Evolutionary conservation across 2,329 filamentous ascomycete genomes (phyloP).

Genomic region (Trichoderma oligosporum): DNA sequence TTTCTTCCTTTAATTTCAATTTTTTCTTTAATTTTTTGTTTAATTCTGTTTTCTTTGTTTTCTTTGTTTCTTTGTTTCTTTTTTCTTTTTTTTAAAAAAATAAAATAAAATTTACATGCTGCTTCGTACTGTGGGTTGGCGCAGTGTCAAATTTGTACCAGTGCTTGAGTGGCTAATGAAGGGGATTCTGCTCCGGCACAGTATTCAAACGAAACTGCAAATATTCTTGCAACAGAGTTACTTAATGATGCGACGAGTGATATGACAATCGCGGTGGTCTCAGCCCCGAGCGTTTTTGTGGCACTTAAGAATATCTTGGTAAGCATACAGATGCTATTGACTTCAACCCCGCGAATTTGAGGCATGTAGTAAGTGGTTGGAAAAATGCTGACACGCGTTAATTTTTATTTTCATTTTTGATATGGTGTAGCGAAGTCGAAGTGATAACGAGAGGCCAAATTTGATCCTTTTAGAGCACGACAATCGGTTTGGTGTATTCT

Average conservation of each 20-base stretch:
- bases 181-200: conserved; percentile 29
- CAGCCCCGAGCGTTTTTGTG: conserved; percentile 73
- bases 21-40: no score
- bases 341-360: no score
- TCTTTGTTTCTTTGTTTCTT: no score
- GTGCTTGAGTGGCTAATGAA: not conserved
- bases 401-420: not conserved
- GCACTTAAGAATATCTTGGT: conserved; percentile 69
- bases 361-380: no score
- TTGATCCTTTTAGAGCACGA: conserved; percentile 71
- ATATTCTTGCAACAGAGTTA: conserved; percentile 59
- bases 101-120: not conserved
- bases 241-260: conserved; percentile 56
- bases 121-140: no score
- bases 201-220: conserved; percentile 71
- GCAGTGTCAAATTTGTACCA: not conserved
- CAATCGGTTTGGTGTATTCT: conserved; percentile 67
- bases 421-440: conserved; percentile 22
- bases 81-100: not conserved
- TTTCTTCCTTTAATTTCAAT: not conserved
- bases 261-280: conserved; percentile 64
- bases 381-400: not conserved
- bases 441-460: conserved; percentile 43
- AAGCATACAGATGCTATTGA: conserved; percentile 28
- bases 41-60: not conserved